Evolutionary conservation across 257 asterid genomes (phyloP), one percentile per base, ranked within the genome.

Genomic region (Ophiorrhiza pumila): DNA sequence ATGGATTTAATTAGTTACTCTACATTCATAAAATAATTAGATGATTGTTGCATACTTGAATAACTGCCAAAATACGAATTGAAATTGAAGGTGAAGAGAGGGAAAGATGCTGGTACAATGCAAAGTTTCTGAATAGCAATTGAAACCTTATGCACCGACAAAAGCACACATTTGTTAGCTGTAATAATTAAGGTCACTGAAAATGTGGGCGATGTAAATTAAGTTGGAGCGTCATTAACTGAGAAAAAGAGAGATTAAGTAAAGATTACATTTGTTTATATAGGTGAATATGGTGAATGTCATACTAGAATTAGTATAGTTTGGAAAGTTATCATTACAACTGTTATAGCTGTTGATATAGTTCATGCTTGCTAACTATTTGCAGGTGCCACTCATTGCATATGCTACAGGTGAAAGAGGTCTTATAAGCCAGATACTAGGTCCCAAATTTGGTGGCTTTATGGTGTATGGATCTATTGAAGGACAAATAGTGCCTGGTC

Each of bases 391-490:
- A 4, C 72, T 83, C 57, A 85, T 88, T 77, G 90, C 89, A 17
- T 82, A 83, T 60, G 74, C 87, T 69, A 77, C 80, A 62, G 95
- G 90, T 45, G 91, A 86, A 72, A 85, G 90, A 80, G 95, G 95
- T 12, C 85, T 88, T 22, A 85, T 88, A 73, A 85, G 87, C 58
- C 91, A 86, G 75, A 64, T 88, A 41, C 70, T 88, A 71, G 86
- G 86, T 35, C 88, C 87, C 39, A 88, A 86, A 73, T 83, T 83
- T 60, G 91, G 91, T 39, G 82, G 88, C 23, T 72, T 80, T 77
- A 65, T 86, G 61, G 85, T 85, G 2, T 86, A 88, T 62, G 94
- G 94, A 77, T 83, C 87, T 4, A 78, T 86, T 52, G 84, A 83
- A 60, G 88, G 83, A 41, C 72, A 82, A 31, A 23, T 67, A 15